A percentile compares a stretch with the other conserved stretches of the same genome.
Evolutionary conservation across 106 monocot genomes (phyloP).

Genomic region (Dioscorea alata): DNA sequence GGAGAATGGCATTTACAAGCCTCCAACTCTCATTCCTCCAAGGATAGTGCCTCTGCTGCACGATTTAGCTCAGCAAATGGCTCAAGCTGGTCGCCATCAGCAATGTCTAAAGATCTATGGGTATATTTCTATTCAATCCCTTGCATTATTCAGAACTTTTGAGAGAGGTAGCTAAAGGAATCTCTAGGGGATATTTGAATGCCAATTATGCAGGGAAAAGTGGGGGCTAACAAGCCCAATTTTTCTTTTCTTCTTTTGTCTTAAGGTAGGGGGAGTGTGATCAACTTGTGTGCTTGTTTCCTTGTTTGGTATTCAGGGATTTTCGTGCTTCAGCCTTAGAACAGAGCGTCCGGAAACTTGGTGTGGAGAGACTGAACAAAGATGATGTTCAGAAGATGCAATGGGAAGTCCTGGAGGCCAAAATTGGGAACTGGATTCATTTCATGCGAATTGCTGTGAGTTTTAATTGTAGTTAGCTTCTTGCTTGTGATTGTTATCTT

Average conservation of each 20-base stretch:
- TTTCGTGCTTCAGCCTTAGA: slow-evolving; percentile 47
- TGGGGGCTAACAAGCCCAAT: no score
- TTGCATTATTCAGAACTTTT: no score
- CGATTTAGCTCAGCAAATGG: slow-evolving; percentile 55
- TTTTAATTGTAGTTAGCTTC: neutral
- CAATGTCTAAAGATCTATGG: slow-evolving; percentile 47
- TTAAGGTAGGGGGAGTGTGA: no score
- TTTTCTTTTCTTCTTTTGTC: no score
- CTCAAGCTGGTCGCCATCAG: slow-evolving; percentile 56
- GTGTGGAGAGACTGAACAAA: slow-evolving; percentile 55
- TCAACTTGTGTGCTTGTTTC: no score
- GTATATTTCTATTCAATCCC: neutral
- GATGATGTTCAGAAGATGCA: slow-evolving; percentile 74
- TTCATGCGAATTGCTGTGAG: slow-evolving; percentile 71
- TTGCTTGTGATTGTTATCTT: neutral
- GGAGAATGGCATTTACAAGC: slow-evolving; percentile 19
- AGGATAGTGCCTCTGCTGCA: slow-evolving; percentile 45
- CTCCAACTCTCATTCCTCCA: slow-evolving; percentile 52
- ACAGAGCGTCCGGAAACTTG: slow-evolving; percentile 50
- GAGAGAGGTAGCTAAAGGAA: neutral
- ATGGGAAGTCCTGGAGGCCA: slow-evolving; percentile 61
- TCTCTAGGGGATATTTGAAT: neutral
- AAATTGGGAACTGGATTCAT: slow-evolving; percentile 72
- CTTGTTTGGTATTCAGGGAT: slow-evolving; percentile 26
- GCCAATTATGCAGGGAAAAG: neutral